These are phyloP conservation scores for Chrysosporium queenslandicum DNA, from an alignment of 2,329 filamentous ascomycete genomes.

Conservation along the genomic window DNA sequence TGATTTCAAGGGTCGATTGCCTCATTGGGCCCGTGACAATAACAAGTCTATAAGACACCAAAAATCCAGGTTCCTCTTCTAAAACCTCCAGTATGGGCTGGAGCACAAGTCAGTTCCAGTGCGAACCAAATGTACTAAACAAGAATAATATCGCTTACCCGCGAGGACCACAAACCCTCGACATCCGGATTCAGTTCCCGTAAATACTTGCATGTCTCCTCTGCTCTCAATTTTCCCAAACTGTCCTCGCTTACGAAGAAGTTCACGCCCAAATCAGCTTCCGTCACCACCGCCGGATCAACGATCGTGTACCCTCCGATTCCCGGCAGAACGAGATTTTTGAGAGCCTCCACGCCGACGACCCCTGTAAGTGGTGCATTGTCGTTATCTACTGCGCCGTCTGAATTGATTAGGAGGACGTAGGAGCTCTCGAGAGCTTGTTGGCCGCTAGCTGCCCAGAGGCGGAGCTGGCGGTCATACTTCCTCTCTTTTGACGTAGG, in stretches of 20 bases:
- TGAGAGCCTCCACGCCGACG: slow-evolving; percentile 80
- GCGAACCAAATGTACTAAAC: background rate
- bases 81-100: slow-evolving; percentile 34
- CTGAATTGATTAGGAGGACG: slow-evolving; percentile 78
- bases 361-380: slow-evolving; percentile 57
- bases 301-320: slow-evolving; percentile 87
- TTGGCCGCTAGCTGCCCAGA: slow-evolving; percentile 92
- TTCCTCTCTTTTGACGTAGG: slow-evolving; percentile 59
- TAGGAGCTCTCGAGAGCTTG: slow-evolving; percentile 81
- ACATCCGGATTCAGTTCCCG: slow-evolving; percentile 91
- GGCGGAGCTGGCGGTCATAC: slow-evolving; percentile 87
- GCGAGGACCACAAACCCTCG: slow-evolving; percentile 56
- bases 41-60: slow-evolving; percentile 48
- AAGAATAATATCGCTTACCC: slow-evolving; percentile 36
- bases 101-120: background rate
- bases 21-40: slow-evolving; percentile 52
- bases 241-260: slow-evolving; percentile 83
- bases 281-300: slow-evolving; percentile 65
- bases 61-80: slow-evolving; percentile 28
- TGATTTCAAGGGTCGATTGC: slow-evolving; percentile 40
- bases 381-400: slow-evolving; percentile 30
- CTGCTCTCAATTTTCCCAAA: slow-evolving; percentile 66
- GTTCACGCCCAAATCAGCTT: slow-evolving; percentile 84
- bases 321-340: slow-evolving; percentile 92
- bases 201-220: slow-evolving; percentile 65